phyloP scores from a whole-genome alignment of 306 rosid genomes.

The Amphicarpaea edgeworthii region DNA sequence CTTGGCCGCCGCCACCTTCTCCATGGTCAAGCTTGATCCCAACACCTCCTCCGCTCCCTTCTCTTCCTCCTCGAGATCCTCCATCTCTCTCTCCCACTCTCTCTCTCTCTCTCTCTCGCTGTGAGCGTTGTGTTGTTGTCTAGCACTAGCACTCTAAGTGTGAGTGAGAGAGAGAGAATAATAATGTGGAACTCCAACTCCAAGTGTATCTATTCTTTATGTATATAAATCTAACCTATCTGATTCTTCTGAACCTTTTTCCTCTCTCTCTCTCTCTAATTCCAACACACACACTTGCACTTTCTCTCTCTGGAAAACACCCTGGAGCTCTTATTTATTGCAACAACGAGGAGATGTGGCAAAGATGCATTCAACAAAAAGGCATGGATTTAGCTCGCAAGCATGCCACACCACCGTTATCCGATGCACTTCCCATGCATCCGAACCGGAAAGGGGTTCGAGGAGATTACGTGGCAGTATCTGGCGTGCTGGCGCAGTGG shows the following conservation, averaged over 20 bases:
- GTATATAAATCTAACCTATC: conserved; percentile 44
- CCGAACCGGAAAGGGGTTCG: rapidly evolving
- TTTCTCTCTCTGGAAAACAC: conserved; percentile 61
- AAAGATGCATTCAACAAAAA: conserved; percentile 40
- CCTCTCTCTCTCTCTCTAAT: conserved; percentile 34
- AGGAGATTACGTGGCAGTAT: conserved; percentile 43
- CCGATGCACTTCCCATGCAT: conserved; percentile 37
- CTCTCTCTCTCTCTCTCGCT: too few species aligned
- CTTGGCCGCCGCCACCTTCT: conserved; percentile 98
- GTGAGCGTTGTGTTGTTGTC: too few species aligned
- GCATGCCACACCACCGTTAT: conserved; percentile 1
- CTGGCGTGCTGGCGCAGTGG: not conserved
- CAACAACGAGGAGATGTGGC: conserved; percentile 55
- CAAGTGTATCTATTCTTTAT: conserved; percentile 44
- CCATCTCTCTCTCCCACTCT: conserved; percentile 60
- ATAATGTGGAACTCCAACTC: conserved; percentile 48
- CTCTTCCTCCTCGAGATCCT: conserved; percentile 78
- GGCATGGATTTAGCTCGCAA: not conserved
- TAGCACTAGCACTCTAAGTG: conserved; percentile 38
- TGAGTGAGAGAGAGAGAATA: conserved; percentile 50
- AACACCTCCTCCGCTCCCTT: conserved; percentile 67
- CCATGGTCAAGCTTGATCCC: conserved; percentile 96
- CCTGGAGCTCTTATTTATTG: conserved; percentile 60
- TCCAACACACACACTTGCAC: conserved; percentile 18
- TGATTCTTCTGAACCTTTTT: conserved; percentile 45